Evolutionary conservation across 2,329 filamentous ascomycete species (phyloP), one percentile per base, ranked within the genome.

Genomic region (Aspergillus fischeri): DNA sequence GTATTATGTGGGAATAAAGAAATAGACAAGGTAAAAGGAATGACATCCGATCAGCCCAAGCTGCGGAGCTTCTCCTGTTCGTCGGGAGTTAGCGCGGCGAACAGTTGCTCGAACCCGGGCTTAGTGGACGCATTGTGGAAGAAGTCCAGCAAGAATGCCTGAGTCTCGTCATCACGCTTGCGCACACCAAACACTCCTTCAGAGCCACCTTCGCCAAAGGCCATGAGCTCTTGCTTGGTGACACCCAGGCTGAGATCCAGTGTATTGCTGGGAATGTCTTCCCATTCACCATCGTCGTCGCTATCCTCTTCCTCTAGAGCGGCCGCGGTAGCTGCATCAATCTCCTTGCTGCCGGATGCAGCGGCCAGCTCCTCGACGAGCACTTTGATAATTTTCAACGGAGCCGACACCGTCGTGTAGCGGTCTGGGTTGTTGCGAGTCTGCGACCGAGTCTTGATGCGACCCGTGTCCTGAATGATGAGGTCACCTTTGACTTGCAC

Each of bases 371-470:
- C 94, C 70, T 96, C 91, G 49, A 97, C 88, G 8, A 99, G 84
- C 3, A 97, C 88, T 79, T 99, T 99, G 75, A 97, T 78, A 59
- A 99, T 97, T 78, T 99, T 99, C 69, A 99, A 83, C 1, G 91
- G 87, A 0, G 92, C 92, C 0, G 92, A 86, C 57, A 99, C 86
- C 59, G 90, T 85, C 5, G 92, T 97, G 78, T 88, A 97, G 71
- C 89, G 87, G 71, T 97, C 92, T 17, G 94, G 94, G 71, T 93
- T 93, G 71, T 88, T 84, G 75, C 89, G 92, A 14, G 94, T 87
- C 66, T 92, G 90, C 52, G 92, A 97, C 60, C 94, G 86, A 21
- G 94, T 99, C 86, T 96, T 92, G 74, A 99, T 99, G 60, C 88
- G 78, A 63, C 92, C 88, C 61, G 88, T 90, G 56, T 86, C 83